Conservation (phyloP, 192 early-diverging fungal genomes). For the Neocallimastix lanati region DNA sequence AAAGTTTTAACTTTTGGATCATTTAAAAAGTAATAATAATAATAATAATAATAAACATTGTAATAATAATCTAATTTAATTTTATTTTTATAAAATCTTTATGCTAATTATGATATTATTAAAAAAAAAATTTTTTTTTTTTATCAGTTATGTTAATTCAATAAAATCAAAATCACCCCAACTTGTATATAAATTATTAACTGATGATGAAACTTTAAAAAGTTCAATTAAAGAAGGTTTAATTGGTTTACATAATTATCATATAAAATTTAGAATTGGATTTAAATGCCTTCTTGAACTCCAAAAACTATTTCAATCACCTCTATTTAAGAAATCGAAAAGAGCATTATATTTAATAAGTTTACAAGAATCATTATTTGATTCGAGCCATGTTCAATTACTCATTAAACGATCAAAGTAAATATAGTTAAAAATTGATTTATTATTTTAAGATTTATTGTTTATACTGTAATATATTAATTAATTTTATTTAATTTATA, state of each 20-base stretch:
- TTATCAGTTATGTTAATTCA: background rate
- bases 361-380: background rate
- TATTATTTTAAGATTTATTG: no score
- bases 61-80: no score
- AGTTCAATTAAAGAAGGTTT: background rate
- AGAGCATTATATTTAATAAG: background rate
- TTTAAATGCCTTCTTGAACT: background rate
- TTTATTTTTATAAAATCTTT: no score
- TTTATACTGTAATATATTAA: no score
- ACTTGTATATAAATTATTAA: background rate
- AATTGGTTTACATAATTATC: background rate
- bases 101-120: no score
- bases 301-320: background rate
- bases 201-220: background rate
- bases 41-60: background rate
- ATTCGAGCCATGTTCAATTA: background rate
- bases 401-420: background rate
- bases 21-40: background rate
- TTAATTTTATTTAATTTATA: no score
- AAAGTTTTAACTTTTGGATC: background rate
- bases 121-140: no score
- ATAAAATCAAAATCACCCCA: background rate
- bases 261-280: background rate
- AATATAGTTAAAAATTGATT: no score
- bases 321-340: background rate